Evolutionary conservation across 176 grass and related monocot genomes (phyloP).

Genomic region (Thinopyrum elongatum): DNA sequence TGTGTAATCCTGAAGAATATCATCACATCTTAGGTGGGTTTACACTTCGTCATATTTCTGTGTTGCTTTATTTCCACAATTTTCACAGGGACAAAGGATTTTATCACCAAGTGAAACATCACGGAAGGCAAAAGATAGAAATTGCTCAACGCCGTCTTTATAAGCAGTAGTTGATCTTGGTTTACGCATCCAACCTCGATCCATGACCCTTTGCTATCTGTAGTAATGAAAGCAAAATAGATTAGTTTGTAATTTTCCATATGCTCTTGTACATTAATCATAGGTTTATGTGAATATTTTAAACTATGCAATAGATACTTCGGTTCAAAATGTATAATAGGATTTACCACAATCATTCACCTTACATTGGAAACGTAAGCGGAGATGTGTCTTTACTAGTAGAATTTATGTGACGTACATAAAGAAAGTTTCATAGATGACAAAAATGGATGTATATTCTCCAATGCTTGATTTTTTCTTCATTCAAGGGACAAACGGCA

Average conservation of each 20-base stretch:
- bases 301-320: not conserved
- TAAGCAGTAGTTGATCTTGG: conserved; percentile 3
- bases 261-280: not conserved
- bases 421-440: not conserved
- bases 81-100: not conserved
- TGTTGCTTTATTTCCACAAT: not conserved
- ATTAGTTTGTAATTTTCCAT: not conserved
- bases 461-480: too few relatives aligned
- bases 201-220: not conserved
- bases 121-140: conserved; percentile 8
- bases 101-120: not conserved
- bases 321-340: not conserved
- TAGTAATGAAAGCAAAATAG: not conserved
- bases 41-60: not conserved
- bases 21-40: conserved; percentile 8
- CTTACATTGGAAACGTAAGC: not conserved
- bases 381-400: too few relatives aligned
- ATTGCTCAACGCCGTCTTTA: not conserved
- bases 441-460: too few relatives aligned
- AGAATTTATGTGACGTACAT: too few relatives aligned
- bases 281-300: not conserved
- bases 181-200: not conserved
- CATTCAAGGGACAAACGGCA: too few relatives aligned
- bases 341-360: not conserved
- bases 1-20: conserved; percentile 5